Evolutionary conservation across 2,329 filamentous ascomycete genomes (phyloP).

Genomic region (Onygenales sp.): DNA sequence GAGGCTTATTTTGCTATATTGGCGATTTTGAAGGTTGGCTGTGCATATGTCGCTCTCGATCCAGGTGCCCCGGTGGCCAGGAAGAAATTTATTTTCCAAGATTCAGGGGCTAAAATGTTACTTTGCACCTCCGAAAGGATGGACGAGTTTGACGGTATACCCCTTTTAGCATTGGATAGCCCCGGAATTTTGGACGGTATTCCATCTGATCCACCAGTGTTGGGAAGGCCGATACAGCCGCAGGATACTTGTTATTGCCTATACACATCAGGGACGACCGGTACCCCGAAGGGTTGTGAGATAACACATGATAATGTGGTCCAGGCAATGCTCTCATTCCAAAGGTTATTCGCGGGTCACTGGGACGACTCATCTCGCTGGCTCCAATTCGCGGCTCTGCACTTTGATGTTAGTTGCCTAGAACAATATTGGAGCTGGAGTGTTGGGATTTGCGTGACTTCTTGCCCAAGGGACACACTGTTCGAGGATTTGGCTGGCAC

Average conservation of each 20-base stretch:
- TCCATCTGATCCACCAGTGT: conserved; percentile 23
- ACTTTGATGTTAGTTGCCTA: conserved; percentile 87
- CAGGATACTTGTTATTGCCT: conserved; percentile 68
- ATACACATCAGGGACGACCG: conserved; percentile 82
- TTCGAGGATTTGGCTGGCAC: conserved; percentile 70
- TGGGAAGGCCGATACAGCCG: conserved; percentile 29
- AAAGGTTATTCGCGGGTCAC: conserved; percentile 63
- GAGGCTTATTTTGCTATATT: conserved; percentile 76
- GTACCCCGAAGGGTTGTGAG: conserved; percentile 77
- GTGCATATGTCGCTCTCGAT: conserved; percentile 72
- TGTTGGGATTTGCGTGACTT: conserved; percentile 74
- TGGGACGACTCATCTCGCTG: conserved; percentile 68
- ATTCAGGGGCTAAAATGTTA: conserved; percentile 58
- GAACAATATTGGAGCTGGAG: conserved; percentile 97
- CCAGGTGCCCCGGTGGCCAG: conserved; percentile 60
- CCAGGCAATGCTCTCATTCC: conserved; percentile 82
- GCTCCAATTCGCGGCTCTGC: conserved; percentile 88
- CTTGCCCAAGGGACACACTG: conserved; percentile 72
- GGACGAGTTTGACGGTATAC: conserved; percentile 29
- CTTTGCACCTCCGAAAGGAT: conserved; percentile 46
- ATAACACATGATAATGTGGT: conserved; percentile 83
- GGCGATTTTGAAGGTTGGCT: conserved; percentile 73
- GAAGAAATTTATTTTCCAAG: conserved; percentile 68
- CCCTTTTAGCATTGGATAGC: conserved; percentile 40
- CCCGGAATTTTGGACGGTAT: conserved; percentile 25